These are phyloP conservation scores for Diaporthe velutina DNA, from an alignment of 2,329 filamentous ascomycete species.

Conservation along the genomic window DNA sequence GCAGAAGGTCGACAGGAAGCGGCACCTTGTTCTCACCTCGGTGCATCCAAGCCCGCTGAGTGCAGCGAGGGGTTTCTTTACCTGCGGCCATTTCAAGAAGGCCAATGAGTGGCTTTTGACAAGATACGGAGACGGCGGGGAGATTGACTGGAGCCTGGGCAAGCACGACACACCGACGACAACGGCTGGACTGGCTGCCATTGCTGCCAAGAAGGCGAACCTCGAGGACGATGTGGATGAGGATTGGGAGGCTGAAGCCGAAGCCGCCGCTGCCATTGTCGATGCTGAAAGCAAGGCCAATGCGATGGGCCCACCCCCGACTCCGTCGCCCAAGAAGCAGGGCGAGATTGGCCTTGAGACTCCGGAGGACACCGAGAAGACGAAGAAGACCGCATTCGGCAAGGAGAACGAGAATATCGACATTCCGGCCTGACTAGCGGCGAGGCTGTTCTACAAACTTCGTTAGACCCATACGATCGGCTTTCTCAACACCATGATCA, in stretches of 20 bases:
- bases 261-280: conserved; percentile 34
- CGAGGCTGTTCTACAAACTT: conserved; percentile 39
- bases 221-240: conserved; percentile 32
- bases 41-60: conserved; percentile 96
- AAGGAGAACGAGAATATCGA: conserved; percentile 38
- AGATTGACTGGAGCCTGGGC: conserved; percentile 85
- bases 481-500: conserved; percentile 31
- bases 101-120: conserved; percentile 87
- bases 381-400: conserved; percentile 18
- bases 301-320: conserved; percentile 39
- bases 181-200: conserved; percentile 35
- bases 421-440: conserved; percentile 39
- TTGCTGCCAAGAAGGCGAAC: conserved; percentile 41
- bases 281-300: conserved; percentile 36
- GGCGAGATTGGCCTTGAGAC: conserved; percentile 18
- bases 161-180: conserved; percentile 48
- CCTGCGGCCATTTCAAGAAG: conserved; percentile 84
- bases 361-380: conserved; percentile 26
- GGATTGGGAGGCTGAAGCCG: conserved; percentile 37
- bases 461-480: conserved; percentile 22
- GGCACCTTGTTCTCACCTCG: conserved; percentile 85
- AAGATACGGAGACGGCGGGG: conserved; percentile 82
- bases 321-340: conserved; percentile 37
- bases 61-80: conserved; percentile 84
- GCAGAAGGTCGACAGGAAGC: conserved; percentile 76